Percentiles rank a stretch among this genome's conserved stretches.
Conservation (phyloP, 768 basidiomycete species). For the Mycena crocata region DNA sequence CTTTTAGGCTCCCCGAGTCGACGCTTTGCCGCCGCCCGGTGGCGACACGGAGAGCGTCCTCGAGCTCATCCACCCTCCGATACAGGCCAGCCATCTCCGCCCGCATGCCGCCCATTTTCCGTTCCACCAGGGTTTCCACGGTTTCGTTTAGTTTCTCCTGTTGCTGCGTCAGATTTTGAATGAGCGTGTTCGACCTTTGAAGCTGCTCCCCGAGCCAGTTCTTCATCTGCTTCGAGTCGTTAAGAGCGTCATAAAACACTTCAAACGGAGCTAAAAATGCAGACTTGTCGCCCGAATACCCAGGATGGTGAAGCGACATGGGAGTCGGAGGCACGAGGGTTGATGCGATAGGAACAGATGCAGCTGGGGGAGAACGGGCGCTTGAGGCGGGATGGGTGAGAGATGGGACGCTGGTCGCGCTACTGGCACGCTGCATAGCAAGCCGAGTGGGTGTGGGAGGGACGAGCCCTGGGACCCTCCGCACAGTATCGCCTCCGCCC, state of each 20-base stretch:
- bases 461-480: constrained; percentile 68
- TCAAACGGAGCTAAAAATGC: constrained; percentile 89
- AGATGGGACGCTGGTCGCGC: constrained; percentile 13
- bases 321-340: constrained; percentile 78
- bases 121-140: constrained; percentile 72
- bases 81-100: constrained; percentile 71
- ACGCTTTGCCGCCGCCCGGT: constrained; percentile 42
- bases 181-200: constrained; percentile 67
- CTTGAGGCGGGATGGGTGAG: constrained; percentile 29
- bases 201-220: constrained; percentile 81
- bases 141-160: constrained; percentile 72
- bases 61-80: constrained; percentile 76
- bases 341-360: constrained; percentile 76
- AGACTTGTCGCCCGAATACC: constrained; percentile 71
- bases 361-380: constrained; percentile 63
- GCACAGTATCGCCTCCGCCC: constrained; percentile 55
- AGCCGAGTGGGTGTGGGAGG: constrained; percentile 81
- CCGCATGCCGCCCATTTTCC: constrained; percentile 65
- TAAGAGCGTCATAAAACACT: constrained; percentile 85
- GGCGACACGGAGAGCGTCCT: constrained; percentile 56
- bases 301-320: constrained; percentile 69
- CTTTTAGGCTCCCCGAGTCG: constrained; percentile 37
- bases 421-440: constrained; percentile 54
- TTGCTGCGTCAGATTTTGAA: constrained; percentile 65
- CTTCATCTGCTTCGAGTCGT: constrained; percentile 84